These are phyloP conservation scores for Stephania japonica DNA, from an alignment of 164 flowering plant species.

Conservation along the genomic window DNA sequence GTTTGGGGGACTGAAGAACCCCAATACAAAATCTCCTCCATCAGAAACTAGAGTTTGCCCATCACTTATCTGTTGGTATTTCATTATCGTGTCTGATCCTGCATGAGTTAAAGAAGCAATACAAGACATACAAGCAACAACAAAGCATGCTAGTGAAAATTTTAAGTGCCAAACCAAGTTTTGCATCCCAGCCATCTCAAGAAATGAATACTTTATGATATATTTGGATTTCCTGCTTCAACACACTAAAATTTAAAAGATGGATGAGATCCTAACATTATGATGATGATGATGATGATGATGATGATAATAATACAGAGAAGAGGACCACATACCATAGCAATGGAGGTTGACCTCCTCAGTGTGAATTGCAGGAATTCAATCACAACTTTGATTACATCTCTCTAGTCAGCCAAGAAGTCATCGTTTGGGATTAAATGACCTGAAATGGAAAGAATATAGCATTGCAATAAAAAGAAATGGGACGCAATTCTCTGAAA, in stretches of 20 bases:
- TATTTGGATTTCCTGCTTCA: neutral
- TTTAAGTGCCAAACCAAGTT: neutral
- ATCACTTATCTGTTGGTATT: neutral
- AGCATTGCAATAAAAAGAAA: neutral
- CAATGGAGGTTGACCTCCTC: no score
- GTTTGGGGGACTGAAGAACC: constrained; percentile 4
- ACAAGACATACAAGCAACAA: neutral
- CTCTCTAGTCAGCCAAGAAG: no score
- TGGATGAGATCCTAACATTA: no score
- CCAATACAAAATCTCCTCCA: constrained; percentile 1
- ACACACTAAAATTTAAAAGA: neutral
- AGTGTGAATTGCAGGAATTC: no score
- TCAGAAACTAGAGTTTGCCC: constrained; percentile 6
- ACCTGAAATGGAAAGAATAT: no score
- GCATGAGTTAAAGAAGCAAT: neutral
- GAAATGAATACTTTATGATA: no score
- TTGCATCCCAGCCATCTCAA: neutral
- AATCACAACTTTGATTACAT: no score
- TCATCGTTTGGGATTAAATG: no score
- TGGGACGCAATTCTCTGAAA: neutral
- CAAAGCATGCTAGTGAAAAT: neutral
- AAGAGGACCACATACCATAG: no score
- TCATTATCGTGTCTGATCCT: constrained; percentile 3
- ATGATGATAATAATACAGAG: no score
- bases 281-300: no score